These are phyloP conservation scores for Psilocybe subaeruginosa DNA, from an alignment of 768 basidiomycete genomes.

Conservation along the genomic window DNA sequence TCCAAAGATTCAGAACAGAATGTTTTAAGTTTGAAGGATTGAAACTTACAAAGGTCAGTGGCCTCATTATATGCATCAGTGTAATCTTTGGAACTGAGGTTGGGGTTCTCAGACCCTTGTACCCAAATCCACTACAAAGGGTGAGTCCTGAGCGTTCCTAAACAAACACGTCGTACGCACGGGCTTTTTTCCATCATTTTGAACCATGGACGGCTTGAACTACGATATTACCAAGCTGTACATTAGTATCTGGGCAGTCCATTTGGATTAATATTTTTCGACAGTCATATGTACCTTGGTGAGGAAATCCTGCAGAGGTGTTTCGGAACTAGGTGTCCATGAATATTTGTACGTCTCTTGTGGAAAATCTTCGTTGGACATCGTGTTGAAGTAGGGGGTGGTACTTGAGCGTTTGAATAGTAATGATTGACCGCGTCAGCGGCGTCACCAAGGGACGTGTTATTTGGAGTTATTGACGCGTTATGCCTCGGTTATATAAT, in stretches of 20 bases:
- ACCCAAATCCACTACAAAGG: constrained; percentile 71
- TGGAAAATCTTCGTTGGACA: constrained; percentile 41
- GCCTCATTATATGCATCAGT: constrained; percentile 51
- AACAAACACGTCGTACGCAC: constrained; percentile 41
- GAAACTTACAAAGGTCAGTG: constrained; percentile 40
- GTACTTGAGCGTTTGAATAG: too few relatives aligned
- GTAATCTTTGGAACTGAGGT: constrained; percentile 23
- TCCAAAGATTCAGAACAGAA: neutral
- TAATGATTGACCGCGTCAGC: neutral
- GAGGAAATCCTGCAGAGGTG: constrained; percentile 55
- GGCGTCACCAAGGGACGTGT: constrained; percentile 30
- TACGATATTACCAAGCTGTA: constrained; percentile 24
- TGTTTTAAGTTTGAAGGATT: neutral
- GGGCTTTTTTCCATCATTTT: constrained; percentile 76
- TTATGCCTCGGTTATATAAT: neutral
- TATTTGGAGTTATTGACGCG: constrained; percentile 28
- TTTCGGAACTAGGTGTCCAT: constrained; percentile 48
- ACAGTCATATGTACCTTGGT: constrained; percentile 43
- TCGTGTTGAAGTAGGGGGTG: neutral
- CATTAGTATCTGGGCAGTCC: neutral
- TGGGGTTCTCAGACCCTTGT: constrained; percentile 18
- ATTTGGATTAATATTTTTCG: neutral
- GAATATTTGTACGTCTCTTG: constrained; percentile 49
- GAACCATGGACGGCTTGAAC: constrained; percentile 80
- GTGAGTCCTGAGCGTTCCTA: neutral